Conservation (phyloP, 2,329 filamentous ascomycete species). For the Epichloe festucae region DNA sequence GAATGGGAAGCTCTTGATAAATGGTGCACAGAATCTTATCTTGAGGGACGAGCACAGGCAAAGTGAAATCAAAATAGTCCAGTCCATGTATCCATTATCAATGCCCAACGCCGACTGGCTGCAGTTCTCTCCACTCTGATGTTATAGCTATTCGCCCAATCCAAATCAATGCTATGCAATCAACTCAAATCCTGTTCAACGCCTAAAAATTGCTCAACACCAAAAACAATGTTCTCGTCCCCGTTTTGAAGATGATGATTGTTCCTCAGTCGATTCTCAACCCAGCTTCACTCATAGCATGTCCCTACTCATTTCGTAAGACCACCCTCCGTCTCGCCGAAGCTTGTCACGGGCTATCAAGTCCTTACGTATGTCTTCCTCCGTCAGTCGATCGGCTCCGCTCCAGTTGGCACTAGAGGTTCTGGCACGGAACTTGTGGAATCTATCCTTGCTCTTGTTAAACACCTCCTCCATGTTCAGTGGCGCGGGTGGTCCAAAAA, state of each 20-base stretch:
- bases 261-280: not conserved
- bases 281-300: constrained; percentile 20
- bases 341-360: constrained; percentile 66
- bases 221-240: not conserved
- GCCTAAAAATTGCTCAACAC: not conserved
- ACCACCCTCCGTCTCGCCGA: constrained; percentile 75
- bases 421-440: constrained; percentile 77
- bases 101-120: not conserved
- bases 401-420: constrained; percentile 95
- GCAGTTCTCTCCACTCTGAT: not conserved
- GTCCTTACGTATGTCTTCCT: constrained; percentile 76
- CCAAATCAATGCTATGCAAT: constrained; percentile 6
- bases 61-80: not conserved
- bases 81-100: not conserved
- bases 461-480: constrained; percentile 97
- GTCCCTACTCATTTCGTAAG: constrained; percentile 46
- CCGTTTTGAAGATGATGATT: not conserved
- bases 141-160: not conserved
- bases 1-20: not conserved
- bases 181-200: not conserved
- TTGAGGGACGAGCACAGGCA: not conserved
- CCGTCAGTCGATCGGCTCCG: constrained; percentile 66
- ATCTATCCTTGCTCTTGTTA: constrained; percentile 70
- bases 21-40: too few species aligned
- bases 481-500: constrained; percentile 81